Percentiles rank a stretch among this genome's conserved stretches.
Conservation (phyloP, 2,329 filamentous ascomycete species). For the Pyricularia sp. region DNA sequence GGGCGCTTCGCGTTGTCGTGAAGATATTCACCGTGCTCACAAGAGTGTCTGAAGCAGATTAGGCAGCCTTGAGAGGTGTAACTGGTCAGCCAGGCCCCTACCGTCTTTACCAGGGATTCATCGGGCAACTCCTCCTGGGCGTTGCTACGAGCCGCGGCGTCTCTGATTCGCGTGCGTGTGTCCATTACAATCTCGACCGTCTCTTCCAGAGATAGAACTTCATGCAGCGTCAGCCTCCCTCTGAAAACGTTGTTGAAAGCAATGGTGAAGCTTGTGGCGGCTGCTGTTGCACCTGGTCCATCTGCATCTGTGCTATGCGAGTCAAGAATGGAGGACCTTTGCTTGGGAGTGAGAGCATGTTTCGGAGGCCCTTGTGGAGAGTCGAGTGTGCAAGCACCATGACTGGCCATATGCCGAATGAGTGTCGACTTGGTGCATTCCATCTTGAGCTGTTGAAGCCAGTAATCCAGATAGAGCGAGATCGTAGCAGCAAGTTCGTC, state of each 20-base stretch:
- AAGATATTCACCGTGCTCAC: conserved; percentile 48
- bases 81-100: conserved; percentile 37
- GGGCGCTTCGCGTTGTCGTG: conserved; percentile 37
- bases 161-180: conserved; percentile 38
- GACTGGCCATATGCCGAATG: conserved; percentile 38
- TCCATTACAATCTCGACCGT: conserved; percentile 40
- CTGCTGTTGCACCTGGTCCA: conserved; percentile 27
- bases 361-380: conserved; percentile 10
- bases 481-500: conserved; percentile 39
- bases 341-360: conserved; percentile 34
- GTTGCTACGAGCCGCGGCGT: conserved; percentile 21
- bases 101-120: conserved; percentile 21
- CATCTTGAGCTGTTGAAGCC: conserved; percentile 36
- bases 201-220: conserved; percentile 40
- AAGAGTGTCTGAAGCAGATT: conserved; percentile 47
- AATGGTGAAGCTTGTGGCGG: conserved; percentile 38
- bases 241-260: conserved; percentile 45
- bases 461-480: conserved; percentile 39
- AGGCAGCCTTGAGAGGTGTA: conserved; percentile 43
- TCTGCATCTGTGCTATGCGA: conserved; percentile 28
- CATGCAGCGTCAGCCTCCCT: conserved; percentile 32
- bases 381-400: conserved; percentile 8
- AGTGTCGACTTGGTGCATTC: conserved; percentile 38
- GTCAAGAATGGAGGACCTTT: conserved; percentile 37
- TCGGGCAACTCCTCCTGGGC: conserved; percentile 22